A percentile compares a stretch with the other conserved stretches of the same genome.
phyloP scores from a whole-genome alignment of 495 filamentous ascomycete genomes.

The Thermothielavioides terrestris region DNA sequence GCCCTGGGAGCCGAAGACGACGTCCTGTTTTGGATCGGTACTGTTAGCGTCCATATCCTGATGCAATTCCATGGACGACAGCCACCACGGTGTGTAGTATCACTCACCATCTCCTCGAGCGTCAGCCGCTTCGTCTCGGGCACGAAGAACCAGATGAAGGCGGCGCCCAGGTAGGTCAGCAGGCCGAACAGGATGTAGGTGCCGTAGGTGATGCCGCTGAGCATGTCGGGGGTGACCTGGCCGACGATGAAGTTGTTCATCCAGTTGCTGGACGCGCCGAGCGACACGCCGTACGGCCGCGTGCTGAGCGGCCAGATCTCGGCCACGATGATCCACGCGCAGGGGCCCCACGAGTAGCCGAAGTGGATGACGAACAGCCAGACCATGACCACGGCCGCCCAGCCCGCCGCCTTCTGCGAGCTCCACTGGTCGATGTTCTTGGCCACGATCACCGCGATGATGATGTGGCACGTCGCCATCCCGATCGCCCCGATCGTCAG shows the following conservation, averaged over 20 bases:
- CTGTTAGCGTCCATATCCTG: no score
- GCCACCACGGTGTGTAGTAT: not conserved
- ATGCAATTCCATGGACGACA: no score
- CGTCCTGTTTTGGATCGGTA: slow-evolving; percentile 48
- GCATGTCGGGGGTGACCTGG: slow-evolving; percentile 69
- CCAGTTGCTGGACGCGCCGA: slow-evolving; percentile 56
- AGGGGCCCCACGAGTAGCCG: slow-evolving; percentile 66
- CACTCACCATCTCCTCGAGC: slow-evolving; percentile 47
- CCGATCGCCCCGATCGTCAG: slow-evolving; percentile 49
- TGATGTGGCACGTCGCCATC: slow-evolving; percentile 56
- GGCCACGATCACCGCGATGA: slow-evolving; percentile 66
- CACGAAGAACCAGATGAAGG: slow-evolving; percentile 68
- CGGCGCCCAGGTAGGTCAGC: slow-evolving; percentile 57
- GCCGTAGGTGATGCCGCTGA: slow-evolving; percentile 60
- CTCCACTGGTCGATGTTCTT: slow-evolving; percentile 52
- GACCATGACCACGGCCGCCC: slow-evolving; percentile 72
- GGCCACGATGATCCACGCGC: slow-evolving; percentile 62
- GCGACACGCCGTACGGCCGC: slow-evolving; percentile 62
- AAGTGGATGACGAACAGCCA: slow-evolving; percentile 80
- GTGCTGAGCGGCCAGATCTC: slow-evolving; percentile 73
- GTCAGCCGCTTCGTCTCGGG: slow-evolving; percentile 64
- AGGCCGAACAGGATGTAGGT: slow-evolving; percentile 75
- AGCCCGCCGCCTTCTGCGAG: slow-evolving; percentile 55
- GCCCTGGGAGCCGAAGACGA: slow-evolving; percentile 66
- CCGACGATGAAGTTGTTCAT: slow-evolving; percentile 53